Base-by-base conservation (phyloP, 1,139 yeast species). In the Geotrichum bryndzae region DNA sequence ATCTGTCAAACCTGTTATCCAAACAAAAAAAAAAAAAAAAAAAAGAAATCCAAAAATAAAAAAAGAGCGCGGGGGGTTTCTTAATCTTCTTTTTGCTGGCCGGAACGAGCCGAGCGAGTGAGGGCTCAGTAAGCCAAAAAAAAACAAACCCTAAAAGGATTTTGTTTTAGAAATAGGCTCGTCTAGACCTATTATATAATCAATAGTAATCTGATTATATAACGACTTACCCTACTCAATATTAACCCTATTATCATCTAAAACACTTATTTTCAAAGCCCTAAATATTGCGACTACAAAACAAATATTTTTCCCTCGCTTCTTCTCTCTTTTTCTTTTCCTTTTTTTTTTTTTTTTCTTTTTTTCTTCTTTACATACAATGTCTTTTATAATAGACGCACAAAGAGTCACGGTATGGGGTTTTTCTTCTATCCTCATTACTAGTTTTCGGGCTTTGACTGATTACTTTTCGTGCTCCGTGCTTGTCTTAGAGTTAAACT, bases 321-420 rank as follows among this genome's bases (percentile, higher is more conserved):
- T 38, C 38, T 13, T 48, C 27, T 51, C 22, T 4, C 25, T 51
- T 51, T 46, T 23, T 33, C 35, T 54, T 50, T 23, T 33, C 35
- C 50, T 50, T 25, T 25, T 25, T 25, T 25, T 4, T 25, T 25
- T 25, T 25, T 25, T 25, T 25, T 25, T 4, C 45, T 29, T 46
- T 27, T 35, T 54, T 50, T 54, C 38, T 48, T 58, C 56, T 58
- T 48, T 35, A 33, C 45, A n/a, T 31, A 52, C 57, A 58, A 58
- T 58, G 61, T 58, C 56, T 54, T 58, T 53, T 45, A 57, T 38
- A 2, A 54, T 50, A 58, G 61, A 58, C 61, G 57, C 61, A 58
- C 61, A 58, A 58, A 58, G 61, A 58, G 61, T 58, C 61, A 58
- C 61, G 61, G 61, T 58, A 25, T 58, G 45, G 46, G 53, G 54